Evolutionary conservation across 345 rosid species (phyloP).

Genomic region (Melaleuca quinquenervia): DNA sequence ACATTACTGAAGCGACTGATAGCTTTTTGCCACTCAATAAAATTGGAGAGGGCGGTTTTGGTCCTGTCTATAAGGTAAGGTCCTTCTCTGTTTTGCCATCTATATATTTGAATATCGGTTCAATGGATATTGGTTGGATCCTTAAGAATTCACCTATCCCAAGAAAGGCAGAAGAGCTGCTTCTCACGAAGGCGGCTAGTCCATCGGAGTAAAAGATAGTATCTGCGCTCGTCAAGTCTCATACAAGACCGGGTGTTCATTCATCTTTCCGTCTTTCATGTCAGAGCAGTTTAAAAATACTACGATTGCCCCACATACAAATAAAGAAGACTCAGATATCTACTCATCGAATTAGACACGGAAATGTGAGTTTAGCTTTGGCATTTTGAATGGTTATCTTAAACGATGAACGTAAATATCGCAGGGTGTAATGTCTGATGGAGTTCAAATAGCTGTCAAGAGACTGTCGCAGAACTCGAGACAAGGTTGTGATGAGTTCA

Average conservation of each 20-base stretch:
- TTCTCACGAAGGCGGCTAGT: not conserved
- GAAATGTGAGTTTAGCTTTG: not conserved
- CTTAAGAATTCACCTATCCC: not conserved
- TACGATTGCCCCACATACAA: not conserved
- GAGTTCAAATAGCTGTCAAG: slow-evolving; percentile 7
- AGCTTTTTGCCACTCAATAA: slow-evolving; percentile 7
- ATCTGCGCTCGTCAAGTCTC: not conserved
- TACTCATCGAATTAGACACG: not conserved
- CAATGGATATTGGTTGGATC: not conserved
- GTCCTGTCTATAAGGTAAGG: slow-evolving; percentile 31
- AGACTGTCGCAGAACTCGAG: not conserved
- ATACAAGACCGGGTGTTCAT: not conserved
- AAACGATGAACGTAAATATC: not conserved
- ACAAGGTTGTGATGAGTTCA: not conserved
- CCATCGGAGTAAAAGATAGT: not conserved
- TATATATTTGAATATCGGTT: not conserved
- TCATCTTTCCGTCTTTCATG: not conserved
- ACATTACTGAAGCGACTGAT: slow-evolving; percentile 8
- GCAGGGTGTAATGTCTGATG: slow-evolving; percentile 2
- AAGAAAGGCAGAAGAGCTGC: not conserved
- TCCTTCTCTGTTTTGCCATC: not conserved
- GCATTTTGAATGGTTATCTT: not conserved
- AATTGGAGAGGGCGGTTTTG: slow-evolving; percentile 38
- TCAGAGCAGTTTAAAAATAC: not conserved
- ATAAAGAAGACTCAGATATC: too few relatives aligned